phyloP scores from a whole-genome alignment of 1,284 basidiomycete genomes.

The Testicularia cyperi region DNA sequence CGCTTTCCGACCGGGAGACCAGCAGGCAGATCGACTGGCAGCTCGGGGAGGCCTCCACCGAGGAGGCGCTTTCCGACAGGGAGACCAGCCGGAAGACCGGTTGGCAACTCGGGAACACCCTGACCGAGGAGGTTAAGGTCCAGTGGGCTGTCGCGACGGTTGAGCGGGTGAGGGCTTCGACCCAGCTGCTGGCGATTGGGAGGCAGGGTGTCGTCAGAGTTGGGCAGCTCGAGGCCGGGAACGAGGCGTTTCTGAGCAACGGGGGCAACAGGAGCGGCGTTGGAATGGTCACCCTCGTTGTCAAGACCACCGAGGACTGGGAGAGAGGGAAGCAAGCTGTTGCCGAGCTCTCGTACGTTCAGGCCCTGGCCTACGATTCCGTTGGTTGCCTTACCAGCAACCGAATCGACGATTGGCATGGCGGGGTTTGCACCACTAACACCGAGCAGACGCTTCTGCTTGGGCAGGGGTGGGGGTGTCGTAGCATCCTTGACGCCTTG shows the following conservation, averaged over 20 bases:
- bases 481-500: constrained; percentile 25
- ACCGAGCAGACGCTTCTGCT: constrained; percentile 14
- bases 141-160: not conserved
- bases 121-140: not conserved
- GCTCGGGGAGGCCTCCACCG: constrained; percentile 1
- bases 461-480: constrained; percentile 19
- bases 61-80: too few relatives aligned
- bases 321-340: constrained; percentile 14
- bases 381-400: too few relatives aligned
- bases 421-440: constrained; percentile 1
- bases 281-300: constrained; percentile 31
- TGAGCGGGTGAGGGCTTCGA: constrained; percentile 20
- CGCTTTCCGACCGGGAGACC: too few relatives aligned
- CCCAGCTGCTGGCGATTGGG: constrained; percentile 21
- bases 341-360: constrained; percentile 8
- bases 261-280: too few relatives aligned
- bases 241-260: constrained; percentile 21
- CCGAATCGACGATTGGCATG: constrained; percentile 14
- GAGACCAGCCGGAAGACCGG: too few relatives aligned
- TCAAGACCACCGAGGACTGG: constrained; percentile 23
- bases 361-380: constrained; percentile 18
- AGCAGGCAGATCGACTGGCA: too few relatives aligned
- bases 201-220: constrained; percentile 5
- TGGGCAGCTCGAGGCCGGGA: constrained; percentile 8
- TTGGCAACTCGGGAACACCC: too few relatives aligned